phyloP scores from a whole-genome alignment of 2,329 filamentous ascomycete species.

The Fusarium subglutinans region DNA sequence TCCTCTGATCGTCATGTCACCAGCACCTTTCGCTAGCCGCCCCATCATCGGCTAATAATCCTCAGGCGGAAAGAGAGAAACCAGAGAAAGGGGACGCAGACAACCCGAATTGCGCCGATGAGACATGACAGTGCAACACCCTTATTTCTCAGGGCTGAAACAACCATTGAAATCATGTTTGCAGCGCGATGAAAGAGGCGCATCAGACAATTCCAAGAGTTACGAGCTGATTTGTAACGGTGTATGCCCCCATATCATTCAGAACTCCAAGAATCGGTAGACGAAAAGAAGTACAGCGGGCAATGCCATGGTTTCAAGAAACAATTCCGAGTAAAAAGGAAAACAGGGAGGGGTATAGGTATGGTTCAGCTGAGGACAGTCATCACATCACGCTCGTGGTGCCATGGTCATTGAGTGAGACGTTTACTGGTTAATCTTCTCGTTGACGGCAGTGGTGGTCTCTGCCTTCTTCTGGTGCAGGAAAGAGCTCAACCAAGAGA shows the following conservation, averaged over 20 bases:
- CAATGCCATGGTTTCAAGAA: conserved; percentile 4
- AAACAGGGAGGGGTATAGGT: conserved; percentile 41
- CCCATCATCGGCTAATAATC: neutral
- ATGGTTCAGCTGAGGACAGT: conserved; percentile 9
- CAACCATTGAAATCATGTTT: conserved; percentile 1
- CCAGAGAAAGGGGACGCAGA: neutral
- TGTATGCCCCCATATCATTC: neutral
- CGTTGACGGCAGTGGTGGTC: conserved; percentile 63
- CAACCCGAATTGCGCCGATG: neutral
- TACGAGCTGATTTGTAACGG: neutral
- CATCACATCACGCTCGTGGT: conserved; percentile 25
- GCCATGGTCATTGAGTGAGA: neutral
- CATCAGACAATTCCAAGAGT: neutral
- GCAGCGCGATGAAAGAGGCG: conserved; percentile 2
- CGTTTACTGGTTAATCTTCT: conserved; percentile 58
- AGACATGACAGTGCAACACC: neutral
- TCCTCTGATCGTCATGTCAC: conserved; percentile 6
- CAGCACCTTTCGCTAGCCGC: neutral
- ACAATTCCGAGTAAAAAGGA: conserved; percentile 10
- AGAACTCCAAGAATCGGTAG: conserved; percentile 13
- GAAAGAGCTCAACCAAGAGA: conserved; percentile 68
- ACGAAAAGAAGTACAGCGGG: conserved; percentile 16
- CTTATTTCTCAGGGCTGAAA: conserved; percentile 6
- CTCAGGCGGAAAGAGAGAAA: neutral
- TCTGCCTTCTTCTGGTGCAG: conserved; percentile 71